Conservation (phyloP, 495 filamentous ascomycete species). For the Penicillium lividum region DNA sequence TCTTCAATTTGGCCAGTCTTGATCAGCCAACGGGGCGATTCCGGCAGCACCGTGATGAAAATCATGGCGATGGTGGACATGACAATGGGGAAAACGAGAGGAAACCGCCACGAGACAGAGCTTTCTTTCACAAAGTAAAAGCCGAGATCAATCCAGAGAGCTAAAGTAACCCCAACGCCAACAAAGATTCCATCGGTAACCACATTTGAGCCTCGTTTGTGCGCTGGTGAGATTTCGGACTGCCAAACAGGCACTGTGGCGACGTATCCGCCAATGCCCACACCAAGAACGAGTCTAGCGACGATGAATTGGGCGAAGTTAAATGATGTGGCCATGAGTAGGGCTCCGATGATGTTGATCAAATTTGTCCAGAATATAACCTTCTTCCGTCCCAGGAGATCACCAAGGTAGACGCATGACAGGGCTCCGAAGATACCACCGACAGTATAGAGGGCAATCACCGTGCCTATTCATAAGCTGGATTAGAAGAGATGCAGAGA, state of each 20-base stretch:
- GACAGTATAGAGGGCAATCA: constrained; percentile 35
- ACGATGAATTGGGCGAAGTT: constrained; percentile 37
- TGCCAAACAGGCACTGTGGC: constrained; percentile 53
- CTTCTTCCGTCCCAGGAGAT: constrained; percentile 30
- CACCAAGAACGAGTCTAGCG: constrained; percentile 57
- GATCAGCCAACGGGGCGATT: constrained; percentile 61
- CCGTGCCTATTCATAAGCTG: constrained; percentile 19
- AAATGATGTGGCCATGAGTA: constrained; percentile 43
- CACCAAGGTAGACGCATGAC: constrained; percentile 33
- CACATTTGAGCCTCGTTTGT: constrained; percentile 40
- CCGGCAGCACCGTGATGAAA: constrained; percentile 57
- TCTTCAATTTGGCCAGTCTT: constrained; percentile 51
- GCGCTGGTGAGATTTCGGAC: constrained; percentile 43
- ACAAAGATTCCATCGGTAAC: constrained; percentile 49
- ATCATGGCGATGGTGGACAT: constrained; percentile 58
- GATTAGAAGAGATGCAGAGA: background rate
- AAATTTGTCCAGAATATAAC: constrained; percentile 32
- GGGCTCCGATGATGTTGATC: constrained; percentile 35
- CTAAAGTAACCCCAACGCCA: constrained; percentile 51
- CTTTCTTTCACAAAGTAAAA: constrained; percentile 45
- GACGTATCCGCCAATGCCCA: constrained; percentile 55
- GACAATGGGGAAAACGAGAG: constrained; percentile 55
- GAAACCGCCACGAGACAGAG: constrained; percentile 51
- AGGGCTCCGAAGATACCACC: constrained; percentile 35
- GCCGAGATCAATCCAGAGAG: constrained; percentile 47